These are phyloP conservation scores for Eucalyptus curtisii DNA, from an alignment of 345 rosid genomes.

Conservation along the genomic window DNA sequence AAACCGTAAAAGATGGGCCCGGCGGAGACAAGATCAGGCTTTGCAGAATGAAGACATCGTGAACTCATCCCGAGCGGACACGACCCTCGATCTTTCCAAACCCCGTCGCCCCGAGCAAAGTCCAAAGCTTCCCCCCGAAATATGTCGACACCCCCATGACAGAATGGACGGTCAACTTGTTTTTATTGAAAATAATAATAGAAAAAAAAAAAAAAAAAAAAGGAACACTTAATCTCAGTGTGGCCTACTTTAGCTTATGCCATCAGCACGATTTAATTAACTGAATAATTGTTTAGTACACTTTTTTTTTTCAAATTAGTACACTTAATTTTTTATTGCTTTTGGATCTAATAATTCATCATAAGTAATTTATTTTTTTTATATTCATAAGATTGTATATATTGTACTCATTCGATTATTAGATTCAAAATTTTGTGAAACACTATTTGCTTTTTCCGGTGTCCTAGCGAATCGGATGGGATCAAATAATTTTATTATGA, in stretches of 20 bases:
- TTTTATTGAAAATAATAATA: too few relatives aligned
- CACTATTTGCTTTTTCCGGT: too few relatives aligned
- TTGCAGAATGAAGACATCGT: not conserved
- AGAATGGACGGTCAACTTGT: not conserved
- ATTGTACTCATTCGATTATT: rapidly evolving
- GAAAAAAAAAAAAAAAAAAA: not conserved
- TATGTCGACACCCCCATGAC: not conserved
- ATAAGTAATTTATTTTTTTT: too few relatives aligned
- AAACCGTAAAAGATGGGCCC: not conserved
- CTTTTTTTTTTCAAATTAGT: too few relatives aligned
- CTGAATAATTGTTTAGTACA: too few relatives aligned
- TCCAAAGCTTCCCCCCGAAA: not conserved
- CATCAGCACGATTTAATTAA: too few relatives aligned
- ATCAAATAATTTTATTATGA: too few relatives aligned
- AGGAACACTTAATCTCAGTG: too few relatives aligned
- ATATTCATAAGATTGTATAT: too few relatives aligned
- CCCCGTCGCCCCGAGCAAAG: not conserved
- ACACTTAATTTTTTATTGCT: not conserved
- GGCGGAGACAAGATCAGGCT: not conserved
- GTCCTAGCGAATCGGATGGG: too few relatives aligned
- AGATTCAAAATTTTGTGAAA: too few relatives aligned
- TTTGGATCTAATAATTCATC: not conserved
- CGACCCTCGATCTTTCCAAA: not conserved
- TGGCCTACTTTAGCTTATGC: too few relatives aligned
- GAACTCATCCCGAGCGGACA: not conserved